These are phyloP conservation scores for Epicoccum nigrum DNA, from an alignment of 2,329 filamentous ascomycete species.

Conservation along the genomic window DNA sequence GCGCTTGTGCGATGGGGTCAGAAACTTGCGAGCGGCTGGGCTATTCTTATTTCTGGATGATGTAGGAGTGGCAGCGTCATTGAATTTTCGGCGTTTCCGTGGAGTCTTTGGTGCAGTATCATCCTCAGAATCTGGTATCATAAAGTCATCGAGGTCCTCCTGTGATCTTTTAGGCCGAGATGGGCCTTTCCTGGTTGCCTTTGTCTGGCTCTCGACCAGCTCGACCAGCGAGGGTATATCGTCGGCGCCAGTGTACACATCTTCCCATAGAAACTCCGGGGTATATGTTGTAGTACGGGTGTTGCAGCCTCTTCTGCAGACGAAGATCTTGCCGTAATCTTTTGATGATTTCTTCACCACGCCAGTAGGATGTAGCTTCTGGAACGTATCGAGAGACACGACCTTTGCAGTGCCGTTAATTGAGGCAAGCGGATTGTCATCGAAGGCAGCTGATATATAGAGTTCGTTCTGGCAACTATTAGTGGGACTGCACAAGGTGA, in stretches of 20 bases:
- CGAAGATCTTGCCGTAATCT: constrained; percentile 83
- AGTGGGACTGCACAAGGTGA: constrained; percentile 11
- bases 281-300: constrained; percentile 89
- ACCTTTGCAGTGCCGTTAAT: constrained; percentile 90
- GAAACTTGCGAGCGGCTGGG: constrained; percentile 59
- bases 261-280: constrained; percentile 89
- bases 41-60: constrained; percentile 54
- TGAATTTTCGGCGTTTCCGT: constrained; percentile 56
- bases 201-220: constrained; percentile 73
- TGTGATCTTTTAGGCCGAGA: constrained; percentile 40
- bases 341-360: constrained; percentile 73
- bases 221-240: constrained; percentile 70
- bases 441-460: constrained; percentile 87
- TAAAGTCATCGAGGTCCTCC: constrained; percentile 53
- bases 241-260: constrained; percentile 73
- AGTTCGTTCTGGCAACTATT: constrained; percentile 72
- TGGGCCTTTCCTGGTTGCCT: constrained; percentile 65
- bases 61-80: constrained; percentile 52
- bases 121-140: constrained; percentile 50
- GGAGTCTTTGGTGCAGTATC: constrained; percentile 52
- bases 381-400: constrained; percentile 74
- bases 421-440: constrained; percentile 82
- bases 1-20: constrained; percentile 69
- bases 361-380: constrained; percentile 72
- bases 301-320: constrained; percentile 89